Conservation (phyloP, 139 green algal genomes). For the Coccomyxa sp. region DNA sequence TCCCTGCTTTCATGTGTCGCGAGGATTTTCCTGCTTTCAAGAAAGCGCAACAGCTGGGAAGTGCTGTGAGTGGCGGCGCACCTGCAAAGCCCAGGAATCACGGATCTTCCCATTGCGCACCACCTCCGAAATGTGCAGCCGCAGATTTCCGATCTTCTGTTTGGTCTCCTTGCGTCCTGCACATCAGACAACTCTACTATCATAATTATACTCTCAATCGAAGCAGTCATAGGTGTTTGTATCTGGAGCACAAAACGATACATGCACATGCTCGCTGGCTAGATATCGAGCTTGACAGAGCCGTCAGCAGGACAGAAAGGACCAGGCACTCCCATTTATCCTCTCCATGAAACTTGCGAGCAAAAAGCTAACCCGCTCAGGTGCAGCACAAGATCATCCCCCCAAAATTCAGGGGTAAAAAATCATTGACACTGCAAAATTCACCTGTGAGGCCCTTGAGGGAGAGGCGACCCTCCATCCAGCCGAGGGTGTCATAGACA, state of each 20-base stretch:
- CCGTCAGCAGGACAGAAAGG: background rate
- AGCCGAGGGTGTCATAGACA: constrained; percentile 30
- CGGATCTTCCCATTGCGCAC: constrained; percentile 53
- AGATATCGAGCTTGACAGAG: background rate
- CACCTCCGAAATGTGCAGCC: constrained; percentile 48
- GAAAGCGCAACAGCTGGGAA: background rate
- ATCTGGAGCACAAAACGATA: background rate
- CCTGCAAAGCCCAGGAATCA: constrained; percentile 52
- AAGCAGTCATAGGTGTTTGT: no score
- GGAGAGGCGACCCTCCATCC: constrained; percentile 23
- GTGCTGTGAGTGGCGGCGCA: background rate
- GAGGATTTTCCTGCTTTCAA: background rate
- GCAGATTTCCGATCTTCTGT: constrained; percentile 40
- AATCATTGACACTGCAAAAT: background rate
- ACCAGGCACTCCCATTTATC: no score
- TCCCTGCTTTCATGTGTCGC: background rate
- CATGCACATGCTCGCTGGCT: background rate
- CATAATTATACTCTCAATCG: background rate
- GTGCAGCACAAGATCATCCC: background rate
- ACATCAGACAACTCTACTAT: background rate
- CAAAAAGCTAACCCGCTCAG: background rate
- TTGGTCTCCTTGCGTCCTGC: constrained; percentile 14
- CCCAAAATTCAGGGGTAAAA: background rate
- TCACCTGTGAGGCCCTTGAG: constrained; percentile 2
- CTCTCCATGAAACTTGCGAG: no score